Conservation (phyloP, 257 asterid species). For the Striga asiatica region DNA sequence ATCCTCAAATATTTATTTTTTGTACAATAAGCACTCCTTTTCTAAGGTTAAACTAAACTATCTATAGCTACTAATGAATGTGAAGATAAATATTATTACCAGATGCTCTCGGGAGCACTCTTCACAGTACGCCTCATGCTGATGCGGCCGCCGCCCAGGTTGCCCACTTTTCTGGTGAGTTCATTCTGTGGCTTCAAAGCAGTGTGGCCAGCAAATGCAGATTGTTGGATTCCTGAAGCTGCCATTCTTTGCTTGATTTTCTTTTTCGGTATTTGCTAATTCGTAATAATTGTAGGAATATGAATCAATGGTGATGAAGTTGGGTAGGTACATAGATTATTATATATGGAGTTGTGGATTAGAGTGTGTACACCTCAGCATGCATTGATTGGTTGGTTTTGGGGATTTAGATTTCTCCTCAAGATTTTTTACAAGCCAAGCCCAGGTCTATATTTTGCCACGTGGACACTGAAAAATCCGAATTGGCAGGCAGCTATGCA, state of each 20-base stretch:
- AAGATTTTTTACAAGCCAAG: slow-evolving; percentile 14
- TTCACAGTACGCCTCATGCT: slow-evolving; percentile 90
- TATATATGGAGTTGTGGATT: slow-evolving; percentile 35
- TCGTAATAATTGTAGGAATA: too few relatives aligned
- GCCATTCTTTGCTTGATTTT: slow-evolving; percentile 31
- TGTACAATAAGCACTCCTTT: too few relatives aligned
- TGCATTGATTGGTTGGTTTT: slow-evolving; percentile 38
- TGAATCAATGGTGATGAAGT: background rate
- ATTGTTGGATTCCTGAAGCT: too few relatives aligned
- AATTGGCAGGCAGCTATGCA: background rate
- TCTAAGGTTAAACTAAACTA: too few relatives aligned
- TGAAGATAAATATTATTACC: slow-evolving; percentile 43
- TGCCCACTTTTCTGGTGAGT: slow-evolving; percentile 50
- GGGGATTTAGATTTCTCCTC: slow-evolving; percentile 30
- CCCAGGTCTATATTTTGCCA: slow-evolving; percentile 40
- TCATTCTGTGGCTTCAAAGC: slow-evolving; percentile 60
- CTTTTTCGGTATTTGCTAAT: background rate
- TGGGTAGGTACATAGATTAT: background rate
- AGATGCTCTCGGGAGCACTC: slow-evolving; percentile 76
- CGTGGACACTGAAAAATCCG: slow-evolving; percentile 27
- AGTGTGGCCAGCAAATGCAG: slow-evolving; percentile 62
- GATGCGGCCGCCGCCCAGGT: slow-evolving; percentile 46
- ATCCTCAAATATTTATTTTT: background rate
- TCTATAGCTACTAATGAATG: too few relatives aligned
- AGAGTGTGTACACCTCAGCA: slow-evolving; percentile 28